phyloP scores from a whole-genome alignment of 768 basidiomycete genomes.

The Boletus coccyginus region DNA sequence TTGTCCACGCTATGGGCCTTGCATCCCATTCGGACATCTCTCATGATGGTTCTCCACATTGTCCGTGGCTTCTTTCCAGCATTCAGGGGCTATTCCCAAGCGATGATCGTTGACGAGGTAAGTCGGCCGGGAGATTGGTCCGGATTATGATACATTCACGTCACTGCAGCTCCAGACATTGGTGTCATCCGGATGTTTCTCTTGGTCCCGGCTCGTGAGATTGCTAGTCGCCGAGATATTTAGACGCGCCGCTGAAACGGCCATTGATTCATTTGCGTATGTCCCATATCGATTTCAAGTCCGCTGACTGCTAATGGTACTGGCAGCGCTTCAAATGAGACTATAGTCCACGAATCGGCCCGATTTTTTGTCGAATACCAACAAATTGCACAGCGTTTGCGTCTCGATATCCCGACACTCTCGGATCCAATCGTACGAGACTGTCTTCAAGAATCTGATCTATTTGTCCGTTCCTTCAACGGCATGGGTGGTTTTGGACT shows the following conservation, averaged over 20 bases:
- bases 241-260: conserved; percentile 60
- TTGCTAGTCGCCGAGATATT: conserved; percentile 61
- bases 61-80: conserved; percentile 76
- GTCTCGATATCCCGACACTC: conserved; percentile 76
- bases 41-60: conserved; percentile 70
- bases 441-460: conserved; percentile 81
- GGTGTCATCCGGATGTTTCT: conserved; percentile 68
- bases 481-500: conserved; percentile 73
- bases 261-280: conserved; percentile 73
- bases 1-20: conserved; percentile 48
- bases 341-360: conserved; percentile 68
- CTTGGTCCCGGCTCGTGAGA: conserved; percentile 60
- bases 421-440: conserved; percentile 71
- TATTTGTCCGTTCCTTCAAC: conserved; percentile 79
- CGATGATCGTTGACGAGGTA: conserved; percentile 82
- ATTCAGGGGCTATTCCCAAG: conserved; percentile 83
- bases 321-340: conserved; percentile 66
- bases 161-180: conserved; percentile 59
- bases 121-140: conserved; percentile 25
- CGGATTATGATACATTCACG: background rate
- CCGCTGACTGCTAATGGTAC: conserved; percentile 3
- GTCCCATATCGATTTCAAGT: conserved; percentile 31
- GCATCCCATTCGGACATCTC: conserved; percentile 66
- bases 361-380: conserved; percentile 74
- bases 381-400: conserved; percentile 74